phyloP scores from a whole-genome alignment of 139 green algal species.

The Spirogloea muscicola region DNA sequence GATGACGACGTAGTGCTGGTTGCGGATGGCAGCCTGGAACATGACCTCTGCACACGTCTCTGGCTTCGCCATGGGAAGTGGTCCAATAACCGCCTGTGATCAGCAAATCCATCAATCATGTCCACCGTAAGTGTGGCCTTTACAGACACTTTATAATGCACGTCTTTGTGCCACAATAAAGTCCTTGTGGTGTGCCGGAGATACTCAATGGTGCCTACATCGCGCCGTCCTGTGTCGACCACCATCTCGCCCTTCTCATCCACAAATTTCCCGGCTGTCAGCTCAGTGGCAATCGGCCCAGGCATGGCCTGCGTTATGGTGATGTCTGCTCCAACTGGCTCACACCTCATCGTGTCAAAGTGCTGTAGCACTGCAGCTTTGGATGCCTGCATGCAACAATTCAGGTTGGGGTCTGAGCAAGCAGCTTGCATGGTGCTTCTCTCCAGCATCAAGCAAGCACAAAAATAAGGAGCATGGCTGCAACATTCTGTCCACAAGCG shows the following conservation, averaged over 20 bases:
- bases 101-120: no score
- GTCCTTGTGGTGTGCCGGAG: no score
- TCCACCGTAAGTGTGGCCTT: no score
- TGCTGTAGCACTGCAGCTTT: conserved; percentile 40
- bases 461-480: no score
- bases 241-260: conserved; percentile 14
- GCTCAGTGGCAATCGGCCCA: conserved; percentile 23
- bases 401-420: no score
- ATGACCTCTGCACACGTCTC: conserved; percentile 8
- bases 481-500: no score
- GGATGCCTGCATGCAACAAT: conserved; percentile 13
- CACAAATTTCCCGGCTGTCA: conserved; percentile 47
- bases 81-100: conserved; percentile 35
- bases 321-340: conserved; percentile 5
- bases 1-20: conserved; percentile 33
- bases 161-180: no score
- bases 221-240: conserved; percentile 14
- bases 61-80: conserved; percentile 2
- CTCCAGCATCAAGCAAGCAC: no score
- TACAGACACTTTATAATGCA: no score
- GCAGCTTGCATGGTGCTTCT: no score
- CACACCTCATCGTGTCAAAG: conserved; percentile 40
- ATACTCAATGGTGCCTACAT: no score
- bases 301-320: conserved; percentile 39
- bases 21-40: conserved; percentile 11